Evolutionary conservation across 805 yeast species (phyloP), one percentile per base, ranked within the genome.

Genomic region (Candida michaelii): DNA sequence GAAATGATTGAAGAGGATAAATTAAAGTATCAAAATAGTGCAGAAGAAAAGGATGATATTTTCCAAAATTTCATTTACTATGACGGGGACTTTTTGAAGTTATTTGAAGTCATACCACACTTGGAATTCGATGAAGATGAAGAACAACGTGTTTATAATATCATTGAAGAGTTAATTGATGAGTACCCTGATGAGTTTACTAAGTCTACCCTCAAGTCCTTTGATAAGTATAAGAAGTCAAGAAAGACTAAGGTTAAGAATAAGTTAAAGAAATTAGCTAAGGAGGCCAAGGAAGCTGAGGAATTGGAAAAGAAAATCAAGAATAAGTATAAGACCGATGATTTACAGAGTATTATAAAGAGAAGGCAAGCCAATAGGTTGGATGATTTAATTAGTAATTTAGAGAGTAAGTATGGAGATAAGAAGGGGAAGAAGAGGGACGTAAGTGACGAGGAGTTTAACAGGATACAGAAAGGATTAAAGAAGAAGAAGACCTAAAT

Each of bases 71-170:
- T 83, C 65, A 60, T 69, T 7, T 77, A 70, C 50, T 71, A 73
- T 34, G 73, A 78, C 11, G 96, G 96, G 4, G 87, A 86, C 52
- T 77, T 89, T 52, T 66, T 82, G 35, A 68, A 70, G 39, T 65
- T 89, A 5, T 85, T 89, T 55, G 95, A 88, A 57, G 70, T 73
- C 25, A 82, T 89, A 3, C 85, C 93, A 8, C 96, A 89, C 61
- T 71, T 85, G 40, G 89, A 84, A 47, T 72, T 83, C 33, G 65
- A 65, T 29, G 74, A 69, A 27, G 66, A 58, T 0, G 89, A 83
- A 51, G 95, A 86, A 53, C 62, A 61, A 24, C 71, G 96, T 29
- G 71, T 85, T 33, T 77, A 74, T 43, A 59, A 58, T 2, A 69
- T 81, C 1, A 75, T 88, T 21, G 65, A 71, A 24, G 45, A 42